phyloP scores from a whole-genome alignment of 2,329 filamentous ascomycete genomes.

The Colletotrichum melonis region DNA sequence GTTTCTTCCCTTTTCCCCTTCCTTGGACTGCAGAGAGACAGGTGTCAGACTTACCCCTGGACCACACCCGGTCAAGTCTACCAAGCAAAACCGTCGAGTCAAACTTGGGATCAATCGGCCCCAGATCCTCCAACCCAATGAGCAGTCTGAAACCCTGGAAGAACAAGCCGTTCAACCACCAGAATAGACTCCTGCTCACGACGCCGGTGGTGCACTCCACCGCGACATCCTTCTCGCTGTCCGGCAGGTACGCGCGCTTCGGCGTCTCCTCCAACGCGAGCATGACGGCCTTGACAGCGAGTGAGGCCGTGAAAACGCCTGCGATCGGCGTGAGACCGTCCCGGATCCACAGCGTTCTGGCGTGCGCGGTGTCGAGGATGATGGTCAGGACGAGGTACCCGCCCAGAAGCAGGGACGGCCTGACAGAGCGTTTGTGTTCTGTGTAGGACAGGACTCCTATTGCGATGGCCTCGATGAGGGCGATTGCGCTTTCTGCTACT shows the following conservation, averaged over 20 bases:
- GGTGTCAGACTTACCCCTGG: slow-evolving; percentile 31
- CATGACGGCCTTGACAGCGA: slow-evolving; percentile 43
- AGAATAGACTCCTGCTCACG: slow-evolving; percentile 48
- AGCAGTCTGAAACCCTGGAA: slow-evolving; percentile 39
- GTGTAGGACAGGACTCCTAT: slow-evolving; percentile 45
- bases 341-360: slow-evolving; percentile 49
- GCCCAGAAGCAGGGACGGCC: slow-evolving; percentile 47
- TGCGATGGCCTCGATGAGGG: slow-evolving; percentile 43
- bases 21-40: neutral
- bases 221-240: slow-evolving; percentile 37
- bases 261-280: slow-evolving; percentile 46
- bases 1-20: neutral
- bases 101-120: slow-evolving; percentile 44
- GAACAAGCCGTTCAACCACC: slow-evolving; percentile 50
- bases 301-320: slow-evolving; percentile 40
- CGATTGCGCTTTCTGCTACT: slow-evolving; percentile 42
- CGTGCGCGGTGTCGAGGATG: slow-evolving; percentile 47
- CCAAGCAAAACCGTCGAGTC: slow-evolving; percentile 37
- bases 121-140: slow-evolving; percentile 42
- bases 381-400: slow-evolving; percentile 46
- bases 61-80: slow-evolving; percentile 40
- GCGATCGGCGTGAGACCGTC: slow-evolving; percentile 39
- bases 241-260: slow-evolving; percentile 40
- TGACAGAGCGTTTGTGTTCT: slow-evolving; percentile 48
- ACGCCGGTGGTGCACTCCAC: slow-evolving; percentile 47